Base-by-base conservation (phyloP, 768 basidiomycete species). In the Sistotremastrum niveocremeum region DNA sequence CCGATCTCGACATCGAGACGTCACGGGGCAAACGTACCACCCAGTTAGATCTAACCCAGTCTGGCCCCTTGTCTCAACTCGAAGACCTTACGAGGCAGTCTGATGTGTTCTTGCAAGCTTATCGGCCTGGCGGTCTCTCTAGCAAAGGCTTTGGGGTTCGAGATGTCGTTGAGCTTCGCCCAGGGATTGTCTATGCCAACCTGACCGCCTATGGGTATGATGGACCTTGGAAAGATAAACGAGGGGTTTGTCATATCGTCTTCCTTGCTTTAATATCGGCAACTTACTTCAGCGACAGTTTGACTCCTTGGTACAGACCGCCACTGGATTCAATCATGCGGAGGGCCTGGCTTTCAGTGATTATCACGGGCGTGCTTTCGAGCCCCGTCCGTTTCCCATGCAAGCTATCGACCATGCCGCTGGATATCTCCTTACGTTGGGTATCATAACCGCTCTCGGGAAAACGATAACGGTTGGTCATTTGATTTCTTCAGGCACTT, bases 221-320 rank as follows among this genome's bases (percentile, higher is more conserved):
- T 10, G 77, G 76, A 0, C 72, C 71, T 3, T 78, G 74, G 76
- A 65, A 65, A 41, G 62, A 70, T 41, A 62, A 71, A 8, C 65
- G 72, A 42, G 77, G 76, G 3, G 76, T 75, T 56, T 44, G 63
- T 56, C 5, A 3, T 12, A 38, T 20, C 20, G 1, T 20, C 20
- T 20, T 28, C 11, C 42, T 20, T 34, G 32, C 12, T 20, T 31
- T 7, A 38, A 6, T 11, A 12, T 35, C 37, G 32, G 6, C 30
- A 5, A 20, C 39, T 54, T 30, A 44, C 12, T 46, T 30, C 12
- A 31, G 32, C 4, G 28, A n/a, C 49, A 78, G 76, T 80, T 79
- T 46, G 77, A 81, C 52, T 79, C 77, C 1, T 62, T 80, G 2
- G 73, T 79, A 0, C 77, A 81, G 59, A 77, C 74, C 0, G 74